Conservation (phyloP, 352 stramenopile genomes). For the Phytophthora boehmeriae region DNA sequence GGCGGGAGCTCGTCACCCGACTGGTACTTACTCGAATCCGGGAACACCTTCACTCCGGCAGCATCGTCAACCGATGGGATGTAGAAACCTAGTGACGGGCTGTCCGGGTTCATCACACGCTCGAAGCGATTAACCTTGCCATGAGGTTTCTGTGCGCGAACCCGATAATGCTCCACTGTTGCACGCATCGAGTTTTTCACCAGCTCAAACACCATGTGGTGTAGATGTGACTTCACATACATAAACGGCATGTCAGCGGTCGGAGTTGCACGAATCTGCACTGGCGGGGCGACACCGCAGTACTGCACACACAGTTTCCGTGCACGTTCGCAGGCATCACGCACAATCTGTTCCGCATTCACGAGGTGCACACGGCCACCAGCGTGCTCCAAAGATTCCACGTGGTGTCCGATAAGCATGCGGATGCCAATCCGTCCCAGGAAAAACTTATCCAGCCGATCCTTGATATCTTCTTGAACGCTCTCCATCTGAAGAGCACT, state of each 20-base stretch:
- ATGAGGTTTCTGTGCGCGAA: background rate
- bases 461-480: background rate
- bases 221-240: slow-evolving; percentile 1
- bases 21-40: background rate
- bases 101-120: slow-evolving; percentile 2
- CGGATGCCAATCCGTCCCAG: slow-evolving; percentile 1
- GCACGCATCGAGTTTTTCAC: slow-evolving; percentile 1
- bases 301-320: background rate
- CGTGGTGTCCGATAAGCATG: background rate
- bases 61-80: background rate
- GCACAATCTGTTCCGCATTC: background rate
- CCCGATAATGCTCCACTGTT: background rate
- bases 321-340: background rate
- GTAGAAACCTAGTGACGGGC: background rate
- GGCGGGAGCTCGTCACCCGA: background rate
- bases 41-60: background rate
- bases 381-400: background rate
- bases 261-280: background rate
- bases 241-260: slow-evolving; percentile 1
- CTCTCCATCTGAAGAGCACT: background rate
- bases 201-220: slow-evolving; percentile 1
- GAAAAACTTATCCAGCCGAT: slow-evolving; percentile 2
- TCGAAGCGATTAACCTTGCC: background rate
- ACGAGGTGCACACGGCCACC: background rate
- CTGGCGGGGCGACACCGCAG: background rate